These are phyloP conservation scores for Basipetospora sp. DNA, from an alignment of 2,329 filamentous ascomycete genomes.

Conservation along the genomic window DNA sequence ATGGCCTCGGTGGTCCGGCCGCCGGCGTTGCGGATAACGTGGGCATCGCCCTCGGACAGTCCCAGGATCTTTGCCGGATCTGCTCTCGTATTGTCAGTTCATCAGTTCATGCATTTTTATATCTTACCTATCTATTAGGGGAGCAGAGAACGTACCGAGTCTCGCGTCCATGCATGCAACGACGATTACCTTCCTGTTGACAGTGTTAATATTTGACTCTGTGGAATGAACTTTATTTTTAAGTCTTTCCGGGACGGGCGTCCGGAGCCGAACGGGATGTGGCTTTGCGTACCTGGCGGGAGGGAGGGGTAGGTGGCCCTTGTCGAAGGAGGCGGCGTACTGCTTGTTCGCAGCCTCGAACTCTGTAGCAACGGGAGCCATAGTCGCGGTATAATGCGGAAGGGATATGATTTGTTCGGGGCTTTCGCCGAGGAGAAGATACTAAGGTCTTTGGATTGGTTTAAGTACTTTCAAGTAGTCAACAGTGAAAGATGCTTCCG, in stretches of 20 bases:
- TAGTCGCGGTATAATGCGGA: too few species aligned
- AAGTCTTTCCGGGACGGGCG: too few species aligned
- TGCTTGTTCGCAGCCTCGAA: slow-evolving; percentile 25
- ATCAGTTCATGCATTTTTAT: not conserved
- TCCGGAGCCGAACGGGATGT: too few species aligned
- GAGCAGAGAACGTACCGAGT: not conserved
- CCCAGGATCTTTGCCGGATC: slow-evolving; percentile 55
- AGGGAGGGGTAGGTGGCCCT: slow-evolving; percentile 51
- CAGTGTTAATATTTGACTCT: not conserved
- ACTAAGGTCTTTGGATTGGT: too few species aligned
- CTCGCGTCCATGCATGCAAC: slow-evolving; percentile 77
- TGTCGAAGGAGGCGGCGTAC: slow-evolving; percentile 51
- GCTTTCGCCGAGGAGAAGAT: too few species aligned
- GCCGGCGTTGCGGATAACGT: slow-evolving; percentile 57
- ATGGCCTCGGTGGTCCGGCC: slow-evolving; percentile 43
- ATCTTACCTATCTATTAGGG: not conserved
- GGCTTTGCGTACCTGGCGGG: slow-evolving; percentile 38
- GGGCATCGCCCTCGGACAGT: slow-evolving; percentile 59
- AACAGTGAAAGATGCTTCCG: too few species aligned
- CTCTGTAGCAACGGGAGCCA: slow-evolving; percentile 10
- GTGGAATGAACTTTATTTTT: too few species aligned
- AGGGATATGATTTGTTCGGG: too few species aligned
- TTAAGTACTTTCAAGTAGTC: too few species aligned
- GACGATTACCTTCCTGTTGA: slow-evolving; percentile 18
- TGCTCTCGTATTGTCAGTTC: too few species aligned